A percentile compares a stretch with the other conserved stretches of the same genome.
Conservation (phyloP, 768 basidiomycete genomes). For the Tephrocybe rancida region DNA sequence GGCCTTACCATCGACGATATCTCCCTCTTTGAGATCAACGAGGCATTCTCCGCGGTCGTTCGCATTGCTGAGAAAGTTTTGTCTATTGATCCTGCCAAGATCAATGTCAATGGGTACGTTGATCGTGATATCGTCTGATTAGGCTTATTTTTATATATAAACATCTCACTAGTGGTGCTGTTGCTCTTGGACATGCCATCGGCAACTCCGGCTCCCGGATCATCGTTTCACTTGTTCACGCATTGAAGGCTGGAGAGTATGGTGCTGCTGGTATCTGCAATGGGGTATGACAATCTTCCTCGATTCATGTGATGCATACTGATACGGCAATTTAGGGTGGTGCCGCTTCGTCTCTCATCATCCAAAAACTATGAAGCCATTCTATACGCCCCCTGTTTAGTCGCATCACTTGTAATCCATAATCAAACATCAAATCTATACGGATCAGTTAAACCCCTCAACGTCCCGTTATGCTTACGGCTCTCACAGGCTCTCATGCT, state of each 20-base stretch:
- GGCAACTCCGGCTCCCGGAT: constrained; percentile 96
- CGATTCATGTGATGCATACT: constrained; percentile 2
- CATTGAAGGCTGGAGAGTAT: constrained; percentile 90
- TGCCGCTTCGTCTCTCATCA: constrained; percentile 87
- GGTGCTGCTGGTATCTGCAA: constrained; percentile 98
- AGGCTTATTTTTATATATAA: constrained; percentile 14
- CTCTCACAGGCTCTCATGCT: too few species aligned
- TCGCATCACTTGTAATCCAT: constrained; percentile 13
- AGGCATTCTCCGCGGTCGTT: constrained; percentile 96
- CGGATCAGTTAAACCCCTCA: too few species aligned
- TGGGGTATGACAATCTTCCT: constrained; percentile 62
- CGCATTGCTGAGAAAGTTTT: constrained; percentile 89
- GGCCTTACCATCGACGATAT: constrained; percentile 84
- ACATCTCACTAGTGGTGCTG: constrained; percentile 75
- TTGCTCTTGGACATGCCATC: constrained; percentile 94
- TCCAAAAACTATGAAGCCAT: constrained; percentile 81
- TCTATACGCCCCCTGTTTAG: constrained; percentile 2
- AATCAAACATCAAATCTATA: constrained; percentile 8
- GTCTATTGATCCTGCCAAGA: constrained; percentile 80
- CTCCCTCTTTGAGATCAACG: constrained; percentile 93
- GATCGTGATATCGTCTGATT: constrained; percentile 8
- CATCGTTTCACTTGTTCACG: constrained; percentile 89
- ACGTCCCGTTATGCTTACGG: too few species aligned
- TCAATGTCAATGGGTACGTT: constrained; percentile 86
- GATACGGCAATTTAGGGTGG: constrained; percentile 62